Base-by-base conservation (phyloP, 805 yeast genomes). In the Metschnikowia chrysomelidarum region DNA sequence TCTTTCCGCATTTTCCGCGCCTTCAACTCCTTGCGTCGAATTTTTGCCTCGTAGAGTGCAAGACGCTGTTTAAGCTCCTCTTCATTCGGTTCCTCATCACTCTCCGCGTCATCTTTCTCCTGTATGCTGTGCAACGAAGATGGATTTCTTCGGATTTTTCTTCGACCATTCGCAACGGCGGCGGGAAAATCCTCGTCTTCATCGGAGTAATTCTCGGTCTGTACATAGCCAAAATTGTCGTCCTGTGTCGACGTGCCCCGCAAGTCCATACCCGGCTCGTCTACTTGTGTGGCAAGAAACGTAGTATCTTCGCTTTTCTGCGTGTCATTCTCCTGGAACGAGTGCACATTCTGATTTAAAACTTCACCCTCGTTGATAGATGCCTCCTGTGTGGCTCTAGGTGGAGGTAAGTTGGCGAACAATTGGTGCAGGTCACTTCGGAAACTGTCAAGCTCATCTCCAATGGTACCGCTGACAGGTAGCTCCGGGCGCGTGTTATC, bases 1-100 rank as follows among this genome's bases (percentile, higher is more conserved):
- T 78, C 84, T 43, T 62, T 72, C 33, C 74, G 59, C 33, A 56
- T 49, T 37, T 52, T 55, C 14, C 67, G 52, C 3, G 49, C 40
- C 34, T 53, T 53, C 26, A 67, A 53, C 40, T 68, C 73, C 37
- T 56, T 49, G 12, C 54, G 49, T 31, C 62, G 49, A 39, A 59
- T 61, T 53, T 48, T 64, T 41, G 52, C 69, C 58, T 59, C 76
- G 57, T 50, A 65, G 20, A 44, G 48, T 48, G 53, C 68, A 52
- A 59, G 68, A 50, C 41, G 44, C 45, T 46, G 51, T 46, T 50
- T 51, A 47, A 46, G 47, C n/a, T 51, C 49, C 15, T 53, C 59
- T 19, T 57, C 62, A 5, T 44, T 51, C 4, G 44, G 47, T 25
- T 51, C 59, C 8, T 50, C 50, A 4, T 47, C 53, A 9, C 30